Conservation (phyloP, 2,329 filamentous ascomycete species). For the Trichoderma guizhouense region DNA sequence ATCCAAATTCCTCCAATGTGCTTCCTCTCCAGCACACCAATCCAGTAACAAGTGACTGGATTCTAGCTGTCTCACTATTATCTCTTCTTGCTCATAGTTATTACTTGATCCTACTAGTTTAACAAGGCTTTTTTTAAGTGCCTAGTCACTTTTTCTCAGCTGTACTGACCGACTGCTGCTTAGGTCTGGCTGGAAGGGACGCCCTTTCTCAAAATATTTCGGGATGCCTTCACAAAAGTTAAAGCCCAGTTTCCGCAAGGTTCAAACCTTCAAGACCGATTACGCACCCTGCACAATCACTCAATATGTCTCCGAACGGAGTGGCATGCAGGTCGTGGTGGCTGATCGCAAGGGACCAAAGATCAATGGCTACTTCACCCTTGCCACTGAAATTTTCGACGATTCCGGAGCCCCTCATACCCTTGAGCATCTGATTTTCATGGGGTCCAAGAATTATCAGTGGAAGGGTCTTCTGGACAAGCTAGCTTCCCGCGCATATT, state of each 20-base stretch:
- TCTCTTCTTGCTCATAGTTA: background rate
- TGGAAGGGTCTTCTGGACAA: constrained; percentile 97
- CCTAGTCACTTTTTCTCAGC: background rate
- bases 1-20: background rate
- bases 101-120: background rate
- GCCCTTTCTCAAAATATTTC: background rate
- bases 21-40: background rate
- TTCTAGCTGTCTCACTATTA: background rate
- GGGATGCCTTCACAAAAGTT: constrained; percentile 52
- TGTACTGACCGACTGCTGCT: constrained; percentile 19
- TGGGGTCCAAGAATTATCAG: constrained; percentile 88
- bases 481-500: constrained; percentile 88
- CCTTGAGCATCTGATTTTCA: constrained; percentile 78
- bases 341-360: constrained; percentile 94
- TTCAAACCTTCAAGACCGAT: constrained; percentile 83
- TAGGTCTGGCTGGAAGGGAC: constrained; percentile 19
- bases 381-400: constrained; percentile 96
- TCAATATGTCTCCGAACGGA: constrained; percentile 92
- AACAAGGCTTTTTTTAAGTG: background rate
- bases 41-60: background rate
- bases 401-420: constrained; percentile 91
- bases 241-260: constrained; percentile 68
- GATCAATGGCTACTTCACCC: constrained; percentile 87
- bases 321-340: constrained; percentile 90
- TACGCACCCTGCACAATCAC: constrained; percentile 87